Evolutionary conservation across 768 basidiomycete species (phyloP), one percentile per base, ranked within the genome.

Genomic region (Leccinum ochraceum): DNA sequence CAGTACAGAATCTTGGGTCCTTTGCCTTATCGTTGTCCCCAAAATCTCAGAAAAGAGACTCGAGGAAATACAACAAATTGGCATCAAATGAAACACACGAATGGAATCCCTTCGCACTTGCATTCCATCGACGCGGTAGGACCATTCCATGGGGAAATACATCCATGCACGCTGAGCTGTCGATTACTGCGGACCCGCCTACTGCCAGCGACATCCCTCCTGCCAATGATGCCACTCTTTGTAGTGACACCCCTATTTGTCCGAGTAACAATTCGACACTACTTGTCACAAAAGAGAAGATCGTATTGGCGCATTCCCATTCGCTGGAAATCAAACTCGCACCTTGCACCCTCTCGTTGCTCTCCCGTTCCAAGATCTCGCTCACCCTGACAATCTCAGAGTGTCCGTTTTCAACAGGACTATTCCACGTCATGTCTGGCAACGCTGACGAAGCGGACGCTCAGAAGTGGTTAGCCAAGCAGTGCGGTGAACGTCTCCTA

Each of bases 341-440:
- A n/a, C 2, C 50, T 10, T 9, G 50, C 46, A 50, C 8, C 2
- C 8, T 69, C 46, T 57, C 55, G 10, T 4, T 36, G 3, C 14
- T 2, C 13, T 32, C 2, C 30, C 17, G 13, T 3, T 28, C 26
- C 60, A 59, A 58, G 53, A 8, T 62, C 55, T 39, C 16, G 20
- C 68, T 70, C 20, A 32, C 14, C 14, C 58, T 69, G 24, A 63
- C 60, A 4, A 39, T 69, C 46, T 65, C 61, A 16, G 32, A 50
- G 0, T 70, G 63, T 34, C 63, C 69, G n/a, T 49, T 68, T 9
- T 2, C 32, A 24, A 5, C 49, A n/a, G 66, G 69, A 32, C 54
- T 70, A 37, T 68, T 70, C 52, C 53, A 22, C 3, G 52, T 44
- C 10, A 34, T 3, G 6, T 26, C 50, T 11, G 7, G 36, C 6